A percentile compares a stretch with the other conserved stretches of the same genome.
phyloP scores from a whole-genome alignment of 2,329 filamentous ascomycete species.

The Alternaria sp. region DNA sequence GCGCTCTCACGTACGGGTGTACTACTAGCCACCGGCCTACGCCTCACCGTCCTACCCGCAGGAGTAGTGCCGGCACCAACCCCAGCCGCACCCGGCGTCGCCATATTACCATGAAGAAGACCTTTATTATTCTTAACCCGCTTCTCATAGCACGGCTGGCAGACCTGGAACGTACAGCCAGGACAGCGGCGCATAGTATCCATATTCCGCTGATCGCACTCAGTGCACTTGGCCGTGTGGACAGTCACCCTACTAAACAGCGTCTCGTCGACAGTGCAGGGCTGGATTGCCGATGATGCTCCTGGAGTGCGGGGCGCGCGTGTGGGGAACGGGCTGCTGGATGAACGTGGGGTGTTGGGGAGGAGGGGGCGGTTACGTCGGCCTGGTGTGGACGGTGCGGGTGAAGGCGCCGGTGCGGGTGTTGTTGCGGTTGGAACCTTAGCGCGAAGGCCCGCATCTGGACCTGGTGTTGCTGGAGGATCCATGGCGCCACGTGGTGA shows the following conservation, averaged over 20 bases:
- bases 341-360: neutral
- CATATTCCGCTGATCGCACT: slow-evolving; percentile 44
- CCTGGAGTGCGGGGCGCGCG: slow-evolving; percentile 19
- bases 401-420: neutral
- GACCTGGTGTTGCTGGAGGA: slow-evolving; percentile 2
- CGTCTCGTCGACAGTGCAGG: slow-evolving; percentile 28
- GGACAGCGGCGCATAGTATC: slow-evolving; percentile 41
- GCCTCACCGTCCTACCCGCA: neutral
- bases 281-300: neutral
- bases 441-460: neutral
- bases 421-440: neutral
- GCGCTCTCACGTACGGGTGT: neutral
- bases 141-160: slow-evolving; percentile 33
- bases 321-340: slow-evolving; percentile 1
- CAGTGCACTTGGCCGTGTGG: slow-evolving; percentile 48
- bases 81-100: neutral
- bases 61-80: neutral
- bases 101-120: slow-evolving; percentile 34
- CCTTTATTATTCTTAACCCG: slow-evolving; percentile 16
- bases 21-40: slow-evolving; percentile 1
- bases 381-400: neutral
- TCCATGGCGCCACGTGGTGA: neutral
- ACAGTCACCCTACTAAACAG: slow-evolving; percentile 32
- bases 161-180: slow-evolving; percentile 45
- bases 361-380: neutral